Percentiles rank a stretch among this genome's conserved stretches.
Evolutionary conservation across 805 yeast species (phyloP).

Genomic region (Pichia nanzhaoensis): DNA sequence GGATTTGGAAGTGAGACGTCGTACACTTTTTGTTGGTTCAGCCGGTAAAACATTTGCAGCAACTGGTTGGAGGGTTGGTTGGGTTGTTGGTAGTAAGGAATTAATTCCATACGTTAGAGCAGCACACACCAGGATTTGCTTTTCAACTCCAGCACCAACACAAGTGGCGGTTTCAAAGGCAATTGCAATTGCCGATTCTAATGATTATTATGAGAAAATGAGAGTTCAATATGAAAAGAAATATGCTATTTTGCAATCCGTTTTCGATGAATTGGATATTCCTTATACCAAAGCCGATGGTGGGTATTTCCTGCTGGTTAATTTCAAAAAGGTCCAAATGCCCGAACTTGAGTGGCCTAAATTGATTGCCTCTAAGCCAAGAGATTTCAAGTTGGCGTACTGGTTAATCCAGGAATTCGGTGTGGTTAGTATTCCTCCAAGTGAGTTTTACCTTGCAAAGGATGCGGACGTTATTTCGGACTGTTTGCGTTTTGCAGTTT

Average conservation of each 20-base stretch:
- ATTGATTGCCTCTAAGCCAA: slow-evolving; percentile 60
- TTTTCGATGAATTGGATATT: slow-evolving; percentile 79
- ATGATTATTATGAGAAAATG: slow-evolving; percentile 61
- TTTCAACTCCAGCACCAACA: slow-evolving; percentile 82
- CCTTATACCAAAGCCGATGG: slow-evolving; percentile 93
- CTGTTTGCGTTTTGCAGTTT: slow-evolving; percentile 87
- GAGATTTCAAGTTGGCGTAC: slow-evolving; percentile 82
- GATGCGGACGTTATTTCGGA: slow-evolving; percentile 28
- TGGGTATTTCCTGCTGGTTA: slow-evolving; percentile 86
- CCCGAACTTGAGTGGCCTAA: slow-evolving; percentile 62
- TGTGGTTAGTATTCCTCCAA: slow-evolving; percentile 94
- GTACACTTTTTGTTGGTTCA: slow-evolving; percentile 88
- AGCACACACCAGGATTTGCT: slow-evolving; percentile 94
- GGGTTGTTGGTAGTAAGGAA: slow-evolving; percentile 85
- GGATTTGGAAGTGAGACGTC: slow-evolving; percentile 66
- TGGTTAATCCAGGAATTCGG: slow-evolving; percentile 93
- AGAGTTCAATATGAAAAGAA: slow-evolving; percentile 63
- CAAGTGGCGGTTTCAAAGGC: slow-evolving; percentile 90
- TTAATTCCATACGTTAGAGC: slow-evolving; percentile 72
- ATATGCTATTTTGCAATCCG: slow-evolving; percentile 62
- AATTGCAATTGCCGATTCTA: slow-evolving; percentile 50
- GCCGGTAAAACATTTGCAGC: slow-evolving; percentile 99
- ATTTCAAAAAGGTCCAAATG: slow-evolving; percentile 72
- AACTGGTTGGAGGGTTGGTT: slow-evolving; percentile 98
- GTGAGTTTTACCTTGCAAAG: slow-evolving; percentile 83